Percentiles rank a stretch among this genome's conserved stretches.
phyloP scores from a whole-genome alignment of 192 early-diverging fungal genomes.

The Borealophlyctis nickersoniae region DNA sequence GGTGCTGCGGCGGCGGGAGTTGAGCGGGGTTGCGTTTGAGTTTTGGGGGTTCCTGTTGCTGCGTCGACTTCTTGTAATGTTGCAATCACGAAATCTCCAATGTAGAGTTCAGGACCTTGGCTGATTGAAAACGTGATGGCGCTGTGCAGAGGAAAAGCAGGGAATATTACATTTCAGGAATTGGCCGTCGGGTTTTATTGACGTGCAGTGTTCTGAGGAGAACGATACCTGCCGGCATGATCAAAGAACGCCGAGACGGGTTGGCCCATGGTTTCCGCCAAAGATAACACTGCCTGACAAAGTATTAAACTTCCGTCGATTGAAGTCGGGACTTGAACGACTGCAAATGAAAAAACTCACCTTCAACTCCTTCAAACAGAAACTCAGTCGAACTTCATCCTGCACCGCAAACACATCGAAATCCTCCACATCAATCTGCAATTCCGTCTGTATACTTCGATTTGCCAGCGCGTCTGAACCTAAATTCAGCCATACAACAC shows the following conservation, averaged over 20 bases:
- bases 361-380: slow-evolving; percentile 42
- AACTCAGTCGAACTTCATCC: slow-evolving; percentile 21
- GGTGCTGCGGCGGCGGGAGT: not conserved
- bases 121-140: not conserved
- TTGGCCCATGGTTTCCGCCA: slow-evolving; percentile 40
- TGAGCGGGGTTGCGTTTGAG: not conserved
- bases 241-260: slow-evolving; percentile 35
- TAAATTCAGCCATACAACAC: slow-evolving; percentile 6
- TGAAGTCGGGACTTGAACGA: not conserved
- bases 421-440: slow-evolving; percentile 39
- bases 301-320: not conserved
- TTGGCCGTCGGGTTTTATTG: too few relatives aligned
- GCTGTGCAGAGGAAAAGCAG: not conserved
- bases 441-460: slow-evolving; percentile 34
- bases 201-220: too few relatives aligned
- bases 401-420: slow-evolving; percentile 37
- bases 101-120: slow-evolving; percentile 29
- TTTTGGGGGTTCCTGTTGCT: not conserved
- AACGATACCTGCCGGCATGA: slow-evolving; percentile 38
- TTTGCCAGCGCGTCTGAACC: not conserved
- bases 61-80: slow-evolving; percentile 15
- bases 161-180: too few relatives aligned
- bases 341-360: slow-evolving; percentile 12
- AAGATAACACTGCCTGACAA: slow-evolving; percentile 29
- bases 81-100: slow-evolving; percentile 37